phyloP scores from a whole-genome alignment of 2,329 filamentous ascomycete genomes.

The Alternaria triticimaculans region DNA sequence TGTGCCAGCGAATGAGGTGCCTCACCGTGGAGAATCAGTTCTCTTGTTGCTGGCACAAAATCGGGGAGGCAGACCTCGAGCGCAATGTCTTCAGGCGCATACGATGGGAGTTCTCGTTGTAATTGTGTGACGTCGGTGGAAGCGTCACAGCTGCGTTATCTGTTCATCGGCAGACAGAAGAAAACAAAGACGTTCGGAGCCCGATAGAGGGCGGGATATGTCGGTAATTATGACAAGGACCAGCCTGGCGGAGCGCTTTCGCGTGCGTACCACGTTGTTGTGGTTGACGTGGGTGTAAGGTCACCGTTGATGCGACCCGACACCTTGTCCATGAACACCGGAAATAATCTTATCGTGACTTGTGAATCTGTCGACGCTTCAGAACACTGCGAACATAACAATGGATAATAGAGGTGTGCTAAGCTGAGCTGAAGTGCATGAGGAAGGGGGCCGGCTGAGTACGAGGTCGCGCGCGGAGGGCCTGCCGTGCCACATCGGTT shows the following conservation, averaged over 20 bases:
- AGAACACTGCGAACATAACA: neutral
- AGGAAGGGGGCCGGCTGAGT: neutral
- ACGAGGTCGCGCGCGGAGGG: neutral
- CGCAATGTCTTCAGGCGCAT: neutral
- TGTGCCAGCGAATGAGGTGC: neutral
- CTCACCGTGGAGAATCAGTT: neutral
- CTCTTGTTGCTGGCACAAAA: neutral
- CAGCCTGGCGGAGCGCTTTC: neutral
- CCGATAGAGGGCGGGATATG: neutral
- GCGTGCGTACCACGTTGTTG: neutral
- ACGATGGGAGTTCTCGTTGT: neutral
- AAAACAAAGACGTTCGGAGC: constrained; percentile 1
- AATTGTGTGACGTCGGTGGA: constrained; percentile 4
- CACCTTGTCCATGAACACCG: neutral
- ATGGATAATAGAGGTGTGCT: neutral
- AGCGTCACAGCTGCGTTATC: neutral
- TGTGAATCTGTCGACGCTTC: neutral
- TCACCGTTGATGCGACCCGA: neutral
- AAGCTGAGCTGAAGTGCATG: neutral
- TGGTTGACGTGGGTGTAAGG: neutral
- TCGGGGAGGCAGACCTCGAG: constrained; percentile 3
- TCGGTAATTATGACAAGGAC: neutral
- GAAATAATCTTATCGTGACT: neutral
- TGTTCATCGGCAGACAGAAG: neutral
- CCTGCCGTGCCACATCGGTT: constrained; percentile 3